Conservation (phyloP, 768 basidiomycete genomes). For the Trametes meyenii region DNA sequence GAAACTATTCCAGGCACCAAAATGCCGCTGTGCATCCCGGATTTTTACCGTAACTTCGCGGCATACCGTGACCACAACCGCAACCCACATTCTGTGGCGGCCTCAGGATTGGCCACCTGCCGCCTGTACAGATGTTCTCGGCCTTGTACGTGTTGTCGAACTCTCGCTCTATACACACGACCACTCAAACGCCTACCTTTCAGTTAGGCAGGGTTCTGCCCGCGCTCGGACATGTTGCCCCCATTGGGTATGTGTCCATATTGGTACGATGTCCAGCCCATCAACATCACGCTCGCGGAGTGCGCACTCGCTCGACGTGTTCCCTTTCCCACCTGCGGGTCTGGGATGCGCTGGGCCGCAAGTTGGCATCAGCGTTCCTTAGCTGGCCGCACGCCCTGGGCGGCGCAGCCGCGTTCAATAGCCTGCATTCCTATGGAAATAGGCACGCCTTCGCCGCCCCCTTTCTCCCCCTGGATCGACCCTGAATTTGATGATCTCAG, state of each 20-base stretch:
- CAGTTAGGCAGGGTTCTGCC: not conserved
- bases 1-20: no score
- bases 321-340: not conserved
- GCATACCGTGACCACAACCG: no score
- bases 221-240: not conserved
- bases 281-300: constrained; percentile 2
- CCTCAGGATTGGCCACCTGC: no score
- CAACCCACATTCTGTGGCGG: no score
- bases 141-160: no score
- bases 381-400: not conserved
- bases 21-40: no score
- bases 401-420: not conserved
- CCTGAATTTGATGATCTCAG: constrained; percentile 18
- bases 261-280: no score
- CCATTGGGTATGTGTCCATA: not conserved
- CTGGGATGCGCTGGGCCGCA: not conserved
- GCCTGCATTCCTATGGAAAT: not conserved
- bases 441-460: not conserved
- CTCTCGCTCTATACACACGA: no score
- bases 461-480: constrained; percentile 4
- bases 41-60: no score
- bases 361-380: not conserved
- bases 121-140: no score
- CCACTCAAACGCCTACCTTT: not conserved
- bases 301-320: not conserved